Percentiles rank a stretch among this genome's conserved stretches.
phyloP scores from a whole-genome alignment of 2,329 filamentous ascomycete species.

The Fusarium sp. region DNA sequence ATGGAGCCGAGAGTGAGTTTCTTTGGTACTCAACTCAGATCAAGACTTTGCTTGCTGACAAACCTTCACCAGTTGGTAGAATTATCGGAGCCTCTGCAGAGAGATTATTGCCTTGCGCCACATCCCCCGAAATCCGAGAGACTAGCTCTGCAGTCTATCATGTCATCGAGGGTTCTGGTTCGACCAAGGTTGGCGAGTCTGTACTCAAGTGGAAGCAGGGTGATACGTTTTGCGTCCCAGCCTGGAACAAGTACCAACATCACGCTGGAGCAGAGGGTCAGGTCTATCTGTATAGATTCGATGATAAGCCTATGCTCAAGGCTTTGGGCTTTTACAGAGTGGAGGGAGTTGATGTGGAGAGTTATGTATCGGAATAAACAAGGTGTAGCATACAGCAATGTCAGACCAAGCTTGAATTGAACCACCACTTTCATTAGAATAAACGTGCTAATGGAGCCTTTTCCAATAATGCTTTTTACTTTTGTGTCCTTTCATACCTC shows the following conservation, averaged over 20 bases:
- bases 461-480: rapidly evolving
- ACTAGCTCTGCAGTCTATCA: conserved; percentile 66
- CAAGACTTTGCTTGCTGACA: rapidly evolving
- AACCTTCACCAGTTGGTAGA: conserved; percentile 38
- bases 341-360: conserved; percentile 27
- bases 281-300: conserved; percentile 65
- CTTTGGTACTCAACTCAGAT: background rate
- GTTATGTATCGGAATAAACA: conserved; percentile 19
- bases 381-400: rapidly evolving
- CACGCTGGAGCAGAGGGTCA: conserved; percentile 49
- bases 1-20: conserved; percentile 48
- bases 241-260: conserved; percentile 64
- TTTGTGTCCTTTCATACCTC: rapidly evolving
- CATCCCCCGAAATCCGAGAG: conserved; percentile 57
- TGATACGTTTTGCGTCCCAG: conserved; percentile 66
- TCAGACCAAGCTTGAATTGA: background rate
- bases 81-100: conserved; percentile 62
- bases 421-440: background rate
- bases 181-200: conserved; percentile 53
- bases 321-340: conserved; percentile 60
- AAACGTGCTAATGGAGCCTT: rapidly evolving
- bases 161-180: conserved; percentile 60
- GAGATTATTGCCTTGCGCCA: conserved; percentile 53
- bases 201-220: conserved; percentile 58
- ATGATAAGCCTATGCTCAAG: conserved; percentile 66